These are phyloP conservation scores for Backusella macrospora DNA, from an alignment of 192 early-diverging fungal genomes.

Conservation along the genomic window DNA sequence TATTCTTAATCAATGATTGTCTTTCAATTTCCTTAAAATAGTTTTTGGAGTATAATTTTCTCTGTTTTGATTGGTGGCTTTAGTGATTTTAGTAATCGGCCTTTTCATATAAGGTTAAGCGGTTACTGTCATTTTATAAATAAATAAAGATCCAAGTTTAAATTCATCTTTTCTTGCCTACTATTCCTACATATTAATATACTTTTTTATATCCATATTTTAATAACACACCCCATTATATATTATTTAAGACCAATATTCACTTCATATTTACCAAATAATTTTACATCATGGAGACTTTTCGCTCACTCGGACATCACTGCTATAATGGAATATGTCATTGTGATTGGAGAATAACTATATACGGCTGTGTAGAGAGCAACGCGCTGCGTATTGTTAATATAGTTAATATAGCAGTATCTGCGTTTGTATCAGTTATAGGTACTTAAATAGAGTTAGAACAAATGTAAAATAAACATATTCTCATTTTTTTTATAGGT, in stretches of 20 bases:
- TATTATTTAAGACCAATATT: not conserved
- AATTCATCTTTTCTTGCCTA: not conserved
- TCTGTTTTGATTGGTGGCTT: not conserved
- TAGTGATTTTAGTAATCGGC: constrained; percentile 1
- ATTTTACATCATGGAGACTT: not conserved
- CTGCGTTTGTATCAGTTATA: constrained; percentile 25
- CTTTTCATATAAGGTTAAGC: constrained; percentile 6
- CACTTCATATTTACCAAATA: too few relatives aligned
- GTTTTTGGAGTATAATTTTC: not conserved
- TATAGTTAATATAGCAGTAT: constrained; percentile 25
- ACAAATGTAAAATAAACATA: not conserved
- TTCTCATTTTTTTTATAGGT: constrained; percentile 13
- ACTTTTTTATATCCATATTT: not conserved
- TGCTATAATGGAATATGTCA: constrained; percentile 21
- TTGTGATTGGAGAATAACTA: constrained; percentile 28
- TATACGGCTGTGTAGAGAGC: constrained; percentile 26
- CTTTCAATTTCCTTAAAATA: not conserved
- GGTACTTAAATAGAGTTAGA: constrained; percentile 13
- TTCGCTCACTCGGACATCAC: constrained; percentile 5
- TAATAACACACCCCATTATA: constrained; percentile 1
- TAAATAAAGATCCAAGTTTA: not conserved
- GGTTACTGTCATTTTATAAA: constrained; percentile 1
- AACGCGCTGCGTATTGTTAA: constrained; percentile 25
- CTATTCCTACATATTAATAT: not conserved
- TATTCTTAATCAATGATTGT: not conserved